Conservation (phyloP, 1,284 basidiomycete genomes). For the Limonomyces culmigenus region DNA sequence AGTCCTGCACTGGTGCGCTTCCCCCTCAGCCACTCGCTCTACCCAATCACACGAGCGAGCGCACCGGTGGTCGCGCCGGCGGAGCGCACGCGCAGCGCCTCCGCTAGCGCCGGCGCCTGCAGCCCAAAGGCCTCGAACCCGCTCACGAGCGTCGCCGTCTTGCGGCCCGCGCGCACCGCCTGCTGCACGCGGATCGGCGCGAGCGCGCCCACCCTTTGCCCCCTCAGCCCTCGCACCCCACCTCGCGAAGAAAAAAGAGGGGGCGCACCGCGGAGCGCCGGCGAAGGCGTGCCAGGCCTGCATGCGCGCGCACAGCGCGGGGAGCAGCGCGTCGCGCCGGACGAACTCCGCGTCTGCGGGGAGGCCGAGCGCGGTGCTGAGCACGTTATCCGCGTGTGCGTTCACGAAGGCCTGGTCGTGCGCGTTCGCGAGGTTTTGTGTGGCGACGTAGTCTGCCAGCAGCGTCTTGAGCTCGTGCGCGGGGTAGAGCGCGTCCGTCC, state of each 20-base stretch:
- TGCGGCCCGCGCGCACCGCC: slow-evolving; percentile 62
- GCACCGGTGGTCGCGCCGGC: neutral
- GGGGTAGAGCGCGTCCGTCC: slow-evolving; percentile 36
- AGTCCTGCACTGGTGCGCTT: slow-evolving; percentile 41
- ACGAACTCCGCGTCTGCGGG: slow-evolving; percentile 29
- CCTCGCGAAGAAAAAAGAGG: neutral
- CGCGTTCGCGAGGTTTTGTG: slow-evolving; percentile 47
- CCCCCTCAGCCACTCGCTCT: neutral
- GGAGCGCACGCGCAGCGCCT: slow-evolving; percentile 13
- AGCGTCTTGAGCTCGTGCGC: slow-evolving; percentile 33
- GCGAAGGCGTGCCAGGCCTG: slow-evolving; percentile 61
- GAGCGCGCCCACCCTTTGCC: slow-evolving; percentile 70
- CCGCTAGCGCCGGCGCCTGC: slow-evolving; percentile 64
- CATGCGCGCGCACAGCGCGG: slow-evolving; percentile 42
- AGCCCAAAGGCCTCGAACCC: slow-evolving; percentile 66
- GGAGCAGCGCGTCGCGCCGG: slow-evolving; percentile 52
- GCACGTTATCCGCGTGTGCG: slow-evolving; percentile 31
- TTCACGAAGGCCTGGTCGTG: slow-evolving; percentile 55
- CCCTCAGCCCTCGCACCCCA: neutral
- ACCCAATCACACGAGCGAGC: neutral
- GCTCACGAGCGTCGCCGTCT: slow-evolving; percentile 60
- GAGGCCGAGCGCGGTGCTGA: slow-evolving; percentile 28
- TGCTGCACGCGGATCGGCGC: slow-evolving; percentile 50
- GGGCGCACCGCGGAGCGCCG: slow-evolving; percentile 9
- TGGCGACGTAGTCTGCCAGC: slow-evolving; percentile 45